Conservation (phyloP, 441 rosid genomes). For the Euphorbia neoarborescens region DNA sequence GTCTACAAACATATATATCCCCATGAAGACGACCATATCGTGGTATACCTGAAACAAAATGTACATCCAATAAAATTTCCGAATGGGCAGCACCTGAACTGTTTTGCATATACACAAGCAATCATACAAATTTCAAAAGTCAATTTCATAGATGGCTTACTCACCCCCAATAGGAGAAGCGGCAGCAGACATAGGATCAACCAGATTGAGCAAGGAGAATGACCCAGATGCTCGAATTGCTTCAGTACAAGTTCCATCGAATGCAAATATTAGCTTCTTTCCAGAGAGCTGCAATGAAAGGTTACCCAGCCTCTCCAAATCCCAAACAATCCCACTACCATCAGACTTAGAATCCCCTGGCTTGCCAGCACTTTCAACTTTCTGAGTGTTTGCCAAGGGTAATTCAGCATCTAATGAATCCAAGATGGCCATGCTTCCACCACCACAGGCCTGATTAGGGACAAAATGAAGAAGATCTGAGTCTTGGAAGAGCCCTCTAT, state of each 20-base stretch:
- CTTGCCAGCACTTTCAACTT: constrained; percentile 60
- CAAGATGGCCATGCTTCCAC: constrained; percentile 98
- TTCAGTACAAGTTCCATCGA: constrained; percentile 94
- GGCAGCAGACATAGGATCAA: constrained; percentile 98
- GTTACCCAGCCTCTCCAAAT: constrained; percentile 83
- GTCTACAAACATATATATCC: constrained; percentile 75
- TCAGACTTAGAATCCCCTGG: constrained; percentile 80
- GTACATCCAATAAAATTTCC: neutral
- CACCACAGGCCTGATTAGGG: constrained; percentile 99
- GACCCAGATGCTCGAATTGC: constrained; percentile 74
- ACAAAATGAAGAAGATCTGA: constrained; percentile 92
- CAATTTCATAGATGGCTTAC: constrained; percentile 14
- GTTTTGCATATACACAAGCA: constrained; percentile 1
- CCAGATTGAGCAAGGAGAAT: constrained; percentile 87
- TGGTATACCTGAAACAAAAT: constrained; percentile 67
- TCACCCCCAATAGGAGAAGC: constrained; percentile 99
- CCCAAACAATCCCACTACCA: constrained; percentile 99
- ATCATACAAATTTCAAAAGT: constrained; percentile 2
- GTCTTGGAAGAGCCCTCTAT: constrained; percentile 97
- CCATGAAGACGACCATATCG: constrained; percentile 94
- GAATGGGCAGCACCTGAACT: constrained; percentile 3
- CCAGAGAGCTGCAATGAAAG: constrained; percentile 90
- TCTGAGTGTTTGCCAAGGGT: constrained; percentile 58
- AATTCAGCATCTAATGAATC: constrained; percentile 81
- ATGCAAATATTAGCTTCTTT: constrained; percentile 97